These are phyloP conservation scores for Mentha longifolia DNA, from an alignment of 257 asterid species.

Conservation along the genomic window DNA sequence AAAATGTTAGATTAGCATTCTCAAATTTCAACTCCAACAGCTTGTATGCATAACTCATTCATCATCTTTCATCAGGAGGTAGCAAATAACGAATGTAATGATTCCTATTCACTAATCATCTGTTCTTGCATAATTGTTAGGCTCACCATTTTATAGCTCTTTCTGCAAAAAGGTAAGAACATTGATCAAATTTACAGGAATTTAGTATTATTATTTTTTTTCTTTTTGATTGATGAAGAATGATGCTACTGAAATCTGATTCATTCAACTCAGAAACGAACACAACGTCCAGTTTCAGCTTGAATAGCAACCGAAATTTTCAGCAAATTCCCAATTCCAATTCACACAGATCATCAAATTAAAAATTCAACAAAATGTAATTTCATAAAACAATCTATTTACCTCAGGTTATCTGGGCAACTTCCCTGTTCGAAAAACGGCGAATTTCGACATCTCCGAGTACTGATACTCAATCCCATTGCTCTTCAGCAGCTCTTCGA, in stretches of 20 bases:
- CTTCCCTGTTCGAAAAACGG: slow-evolving; percentile 68
- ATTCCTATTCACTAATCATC: neutral
- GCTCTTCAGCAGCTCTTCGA: slow-evolving; percentile 60
- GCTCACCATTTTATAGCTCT: too few relatives aligned
- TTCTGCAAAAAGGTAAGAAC: too few relatives aligned
- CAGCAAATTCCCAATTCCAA: neutral
- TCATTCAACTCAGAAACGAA: neutral
- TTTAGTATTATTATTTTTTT: too few relatives aligned
- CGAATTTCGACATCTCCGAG: slow-evolving; percentile 68
- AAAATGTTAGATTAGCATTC: neutral
- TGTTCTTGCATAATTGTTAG: too few relatives aligned
- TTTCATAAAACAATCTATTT: neutral
- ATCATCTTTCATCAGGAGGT: neutral
- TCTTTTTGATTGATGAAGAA: neutral
- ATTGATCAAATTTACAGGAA: too few relatives aligned
- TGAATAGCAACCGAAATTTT: neutral
- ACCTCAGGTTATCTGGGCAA: slow-evolving; percentile 49
- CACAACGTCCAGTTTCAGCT: neutral
- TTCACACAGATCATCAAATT: neutral
- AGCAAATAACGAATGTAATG: neutral
- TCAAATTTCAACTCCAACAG: neutral
- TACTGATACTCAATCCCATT: slow-evolving; percentile 62
- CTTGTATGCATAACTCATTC: neutral
- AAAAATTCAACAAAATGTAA: too few relatives aligned
- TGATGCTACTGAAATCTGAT: neutral